Base-by-base conservation (phyloP, 495 filamentous ascomycete genomes). In the Trichocladium uniseriatum region DNA sequence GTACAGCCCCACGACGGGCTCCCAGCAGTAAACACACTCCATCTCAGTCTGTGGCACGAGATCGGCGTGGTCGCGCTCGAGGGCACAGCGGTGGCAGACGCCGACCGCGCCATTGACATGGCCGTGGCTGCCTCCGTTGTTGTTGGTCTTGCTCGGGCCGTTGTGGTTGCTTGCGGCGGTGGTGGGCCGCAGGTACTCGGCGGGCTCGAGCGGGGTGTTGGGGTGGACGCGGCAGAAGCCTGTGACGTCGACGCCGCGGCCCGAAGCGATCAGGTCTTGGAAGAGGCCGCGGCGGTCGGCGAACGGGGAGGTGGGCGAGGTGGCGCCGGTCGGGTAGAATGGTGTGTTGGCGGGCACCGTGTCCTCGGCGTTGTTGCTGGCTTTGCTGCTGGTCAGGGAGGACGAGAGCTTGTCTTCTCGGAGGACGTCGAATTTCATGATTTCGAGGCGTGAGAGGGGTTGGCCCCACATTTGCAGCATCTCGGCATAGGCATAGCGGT, bases 381-480 rank as follows among this genome's bases (percentile, higher is more conserved):
- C n/a, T n/a, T 66, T 32, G 27, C 53, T 21, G 46, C 47, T 42
- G 45, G 65, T 51, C 19, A 52, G 45, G 38, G 45, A 53, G 47
- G 60, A 41, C 35, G 58, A 45, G 41, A 55, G 36, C 36, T 21
- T 53, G 54, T 72, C 65, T 15, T 74, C 69, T 54, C 69, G 71
- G 36, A 84, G 62, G 5, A 78, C 74, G 38, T 87, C 84, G 63
- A 90, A 91, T 57, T 94, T 94, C 46, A 94, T 70, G 18, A 96
- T 78, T 65, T 95, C 88, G 6, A 87, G 78, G 15, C 84, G 75
- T 27, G 82, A 75, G 5, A 86, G 71, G 0, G 84, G 82, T 7
- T 91, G 71, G n/a, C 78, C 76, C 90, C 91, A 96, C 48, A 84
- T 78, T 38, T 79, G 82, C 2, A 96, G 73, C 55, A 94, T 75